Conservation (phyloP, 75 land plant species). For the Pinus tabuliformis region DNA sequence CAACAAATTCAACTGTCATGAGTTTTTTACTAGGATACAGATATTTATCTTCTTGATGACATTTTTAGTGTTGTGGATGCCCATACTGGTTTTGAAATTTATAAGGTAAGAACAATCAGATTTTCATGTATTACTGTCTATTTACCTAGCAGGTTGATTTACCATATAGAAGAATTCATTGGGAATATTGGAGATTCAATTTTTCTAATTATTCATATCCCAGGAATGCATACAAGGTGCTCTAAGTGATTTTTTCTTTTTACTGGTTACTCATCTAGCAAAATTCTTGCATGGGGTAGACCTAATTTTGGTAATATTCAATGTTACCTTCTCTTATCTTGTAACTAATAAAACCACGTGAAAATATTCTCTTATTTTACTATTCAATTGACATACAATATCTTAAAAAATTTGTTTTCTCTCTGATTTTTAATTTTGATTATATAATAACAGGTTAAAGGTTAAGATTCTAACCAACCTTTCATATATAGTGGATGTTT, state of each 20-base stretch:
- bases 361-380: neutral
- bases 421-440: neutral
- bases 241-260: slow-evolving; percentile 52
- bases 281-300: slow-evolving; percentile 92
- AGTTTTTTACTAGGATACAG: slow-evolving; percentile 89
- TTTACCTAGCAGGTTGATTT: neutral
- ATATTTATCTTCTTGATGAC: slow-evolving; percentile 91
- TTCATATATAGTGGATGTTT: too few relatives aligned
- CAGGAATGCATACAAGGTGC: slow-evolving; percentile 90
- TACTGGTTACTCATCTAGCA: slow-evolving; percentile 82
- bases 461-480: too few relatives aligned
- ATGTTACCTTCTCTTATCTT: neutral
- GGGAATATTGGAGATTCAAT: neutral
- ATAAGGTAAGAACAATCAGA: slow-evolving; percentile 49
- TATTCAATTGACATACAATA: neutral
- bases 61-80: slow-evolving; percentile 98
- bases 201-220: slow-evolving; percentile 3
- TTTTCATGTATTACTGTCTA: too few relatives aligned
- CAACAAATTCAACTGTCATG: slow-evolving; percentile 92
- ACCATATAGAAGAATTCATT: slow-evolving; percentile 3
- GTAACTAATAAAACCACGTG: neutral
- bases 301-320: slow-evolving; percentile 64
- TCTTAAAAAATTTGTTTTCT: neutral
- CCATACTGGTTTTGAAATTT: slow-evolving; percentile 86
- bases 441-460: too few relatives aligned